Conservation (phyloP, 148 eudicot species). For the Rhododendron simsii region DNA sequence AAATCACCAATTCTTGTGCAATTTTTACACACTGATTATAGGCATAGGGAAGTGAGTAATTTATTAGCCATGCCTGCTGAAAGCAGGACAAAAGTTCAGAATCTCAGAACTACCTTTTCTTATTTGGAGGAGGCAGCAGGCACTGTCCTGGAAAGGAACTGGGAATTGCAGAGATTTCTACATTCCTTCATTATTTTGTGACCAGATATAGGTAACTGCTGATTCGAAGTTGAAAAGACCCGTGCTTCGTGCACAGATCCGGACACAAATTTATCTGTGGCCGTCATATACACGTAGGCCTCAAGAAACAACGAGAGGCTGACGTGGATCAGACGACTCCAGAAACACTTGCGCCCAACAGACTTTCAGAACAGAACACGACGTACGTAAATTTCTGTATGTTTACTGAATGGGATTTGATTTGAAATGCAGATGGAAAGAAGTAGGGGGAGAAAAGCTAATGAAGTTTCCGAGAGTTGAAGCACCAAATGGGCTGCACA, state of each 20-base stretch:
- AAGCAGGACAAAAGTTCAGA: conserved; percentile 69
- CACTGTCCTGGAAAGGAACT: conserved; percentile 96
- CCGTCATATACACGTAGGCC: neutral
- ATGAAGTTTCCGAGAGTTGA: conserved; percentile 93
- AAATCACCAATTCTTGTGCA: neutral
- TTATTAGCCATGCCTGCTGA: neutral
- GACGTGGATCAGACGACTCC: neutral
- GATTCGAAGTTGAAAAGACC: neutral
- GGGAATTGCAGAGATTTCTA: conserved; percentile 85
- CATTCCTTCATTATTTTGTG: conserved; percentile 90
- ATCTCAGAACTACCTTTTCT: conserved; percentile 53
- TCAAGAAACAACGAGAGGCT: neutral
- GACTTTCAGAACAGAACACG: neutral
- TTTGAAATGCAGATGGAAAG: conserved; percentile 72
- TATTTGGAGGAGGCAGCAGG: conserved; percentile 94
- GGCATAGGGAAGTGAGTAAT: neutral
- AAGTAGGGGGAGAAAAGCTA: conserved; percentile 71
- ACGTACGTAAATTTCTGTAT: neutral
- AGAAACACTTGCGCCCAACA: neutral
- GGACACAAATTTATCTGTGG: neutral
- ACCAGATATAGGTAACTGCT: conserved; percentile 62
- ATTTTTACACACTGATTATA: neutral
- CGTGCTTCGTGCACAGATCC: neutral
- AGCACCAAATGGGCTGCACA: conserved; percentile 82
- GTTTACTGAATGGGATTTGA: neutral